These are phyloP conservation scores for Rhizopogon sp. DNA, from an alignment of 768 basidiomycete species.

Conservation along the genomic window DNA sequence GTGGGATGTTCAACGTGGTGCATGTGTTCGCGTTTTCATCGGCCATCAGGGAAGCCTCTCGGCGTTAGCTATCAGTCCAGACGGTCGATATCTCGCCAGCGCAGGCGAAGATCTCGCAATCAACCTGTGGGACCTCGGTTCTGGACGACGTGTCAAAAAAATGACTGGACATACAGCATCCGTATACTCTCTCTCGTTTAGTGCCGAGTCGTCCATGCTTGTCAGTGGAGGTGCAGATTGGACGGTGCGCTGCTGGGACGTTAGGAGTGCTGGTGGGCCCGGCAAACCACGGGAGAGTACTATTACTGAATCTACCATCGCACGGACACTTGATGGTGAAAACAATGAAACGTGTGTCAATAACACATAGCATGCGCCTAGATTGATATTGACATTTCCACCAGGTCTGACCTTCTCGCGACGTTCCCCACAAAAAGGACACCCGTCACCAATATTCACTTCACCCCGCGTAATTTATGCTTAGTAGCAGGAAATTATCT, in stretches of 20 bases:
- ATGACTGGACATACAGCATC: conserved; percentile 92
- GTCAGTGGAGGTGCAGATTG: conserved; percentile 92
- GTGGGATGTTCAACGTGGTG: conserved; percentile 97
- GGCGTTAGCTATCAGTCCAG: conserved; percentile 84
- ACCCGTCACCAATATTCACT: conserved; percentile 87
- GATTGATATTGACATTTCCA: conserved; percentile 7
- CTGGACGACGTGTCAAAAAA: conserved; percentile 92
- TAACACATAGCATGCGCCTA: neutral
- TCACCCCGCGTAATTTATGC: conserved; percentile 92
- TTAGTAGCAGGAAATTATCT: conserved; percentile 77
- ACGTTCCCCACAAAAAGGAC: conserved; percentile 97
- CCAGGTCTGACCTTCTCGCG: conserved; percentile 77
- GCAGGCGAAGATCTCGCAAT: conserved; percentile 91
- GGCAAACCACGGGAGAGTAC: conserved; percentile 58
- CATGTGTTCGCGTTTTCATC: conserved; percentile 91
- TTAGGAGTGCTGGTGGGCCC: conserved; percentile 72
- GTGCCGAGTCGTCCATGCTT: conserved; percentile 84
- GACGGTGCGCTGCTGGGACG: conserved; percentile 98
- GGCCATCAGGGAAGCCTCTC: conserved; percentile 91
- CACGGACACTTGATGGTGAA: conserved; percentile 42
- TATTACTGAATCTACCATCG: conserved; percentile 26
- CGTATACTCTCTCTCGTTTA: conserved; percentile 88
- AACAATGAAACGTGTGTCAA: conserved; percentile 65
- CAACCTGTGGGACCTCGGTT: conserved; percentile 94
- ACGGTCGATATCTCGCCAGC: conserved; percentile 90